Evolutionary conservation across 805 yeast genomes (phyloP).

Genomic region (Grigorovia yakushimaensis): DNA sequence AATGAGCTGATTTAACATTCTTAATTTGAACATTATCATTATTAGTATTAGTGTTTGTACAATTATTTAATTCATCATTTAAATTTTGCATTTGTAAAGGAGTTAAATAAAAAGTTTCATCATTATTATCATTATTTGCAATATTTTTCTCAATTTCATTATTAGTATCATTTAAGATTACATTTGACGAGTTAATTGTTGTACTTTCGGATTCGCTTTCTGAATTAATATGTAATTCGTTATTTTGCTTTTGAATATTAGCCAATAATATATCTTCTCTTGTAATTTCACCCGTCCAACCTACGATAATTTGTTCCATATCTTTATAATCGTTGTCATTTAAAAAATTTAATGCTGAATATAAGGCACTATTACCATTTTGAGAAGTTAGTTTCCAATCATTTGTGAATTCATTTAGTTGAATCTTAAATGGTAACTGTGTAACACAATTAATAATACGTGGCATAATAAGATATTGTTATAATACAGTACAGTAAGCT

Average conservation of each 20-base stretch:
- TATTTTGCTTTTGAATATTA: background rate
- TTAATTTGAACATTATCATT: background rate
- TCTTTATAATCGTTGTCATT: conserved; percentile 39
- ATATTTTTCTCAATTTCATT: background rate
- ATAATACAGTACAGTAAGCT: background rate
- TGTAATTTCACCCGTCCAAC: conserved; percentile 88
- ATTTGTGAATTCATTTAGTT: conserved; percentile 22
- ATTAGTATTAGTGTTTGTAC: conserved; percentile 28
- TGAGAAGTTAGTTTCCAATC: conserved; percentile 52
- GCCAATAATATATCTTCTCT: conserved; percentile 4
- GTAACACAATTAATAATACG: conserved; percentile 30
- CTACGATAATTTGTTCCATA: conserved; percentile 84
- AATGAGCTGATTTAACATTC: conserved; percentile 3
- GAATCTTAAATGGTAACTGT: conserved; percentile 28
- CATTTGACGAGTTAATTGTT: background rate
- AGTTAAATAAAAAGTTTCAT: conserved; percentile 44
- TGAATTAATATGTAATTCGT: background rate
- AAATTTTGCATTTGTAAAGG: conserved; percentile 41
- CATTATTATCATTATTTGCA: conserved; percentile 8
- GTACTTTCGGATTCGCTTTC: background rate
- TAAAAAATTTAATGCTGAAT: conserved; percentile 61
- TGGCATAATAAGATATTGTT: conserved; percentile 4
- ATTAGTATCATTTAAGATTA: background rate
- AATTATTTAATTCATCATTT: conserved; percentile 17
- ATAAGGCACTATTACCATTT: conserved; percentile 78